Percentiles rank a stretch among this genome's conserved stretches.
Evolutionary conservation across 306 rosid species (phyloP).

Genomic region (Cyclanthera cordifolia): DNA sequence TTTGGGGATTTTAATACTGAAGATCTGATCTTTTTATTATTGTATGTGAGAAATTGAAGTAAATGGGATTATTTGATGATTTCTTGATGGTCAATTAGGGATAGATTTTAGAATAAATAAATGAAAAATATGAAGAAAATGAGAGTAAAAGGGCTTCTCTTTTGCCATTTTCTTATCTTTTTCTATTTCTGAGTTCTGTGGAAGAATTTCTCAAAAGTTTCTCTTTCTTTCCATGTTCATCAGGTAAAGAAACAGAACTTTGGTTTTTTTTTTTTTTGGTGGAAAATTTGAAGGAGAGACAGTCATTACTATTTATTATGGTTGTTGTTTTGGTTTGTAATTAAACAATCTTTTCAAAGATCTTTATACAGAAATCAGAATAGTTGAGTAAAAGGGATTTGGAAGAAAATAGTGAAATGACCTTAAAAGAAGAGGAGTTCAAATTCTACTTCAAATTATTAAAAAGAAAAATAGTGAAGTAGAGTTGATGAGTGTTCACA

Average conservation of each 20-base stretch:
- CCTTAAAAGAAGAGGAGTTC: no score
- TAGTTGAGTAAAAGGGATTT: no score
- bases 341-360: neutral
- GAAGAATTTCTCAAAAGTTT: neutral
- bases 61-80: no score
- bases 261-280: neutral
- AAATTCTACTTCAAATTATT: no score
- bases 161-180: neutral
- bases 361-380: constrained; percentile 13
- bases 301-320: constrained; percentile 9
- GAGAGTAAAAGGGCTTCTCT: neutral
- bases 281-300: constrained; percentile 13
- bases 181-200: neutral
- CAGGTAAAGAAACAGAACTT: neutral
- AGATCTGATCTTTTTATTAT: no score
- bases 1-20: no score
- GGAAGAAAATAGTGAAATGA: no score
- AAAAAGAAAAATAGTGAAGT: no score
- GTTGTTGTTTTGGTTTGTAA: neutral
- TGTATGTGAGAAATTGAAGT: no score
- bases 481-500: no score
- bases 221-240: neutral
- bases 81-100: no score
- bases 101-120: neutral
- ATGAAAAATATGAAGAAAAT: neutral